Evolutionary conservation across 2,329 filamentous ascomycete genomes (phyloP), one percentile per base, ranked within the genome.

Genomic region (Teratosphaeria viscida): DNA sequence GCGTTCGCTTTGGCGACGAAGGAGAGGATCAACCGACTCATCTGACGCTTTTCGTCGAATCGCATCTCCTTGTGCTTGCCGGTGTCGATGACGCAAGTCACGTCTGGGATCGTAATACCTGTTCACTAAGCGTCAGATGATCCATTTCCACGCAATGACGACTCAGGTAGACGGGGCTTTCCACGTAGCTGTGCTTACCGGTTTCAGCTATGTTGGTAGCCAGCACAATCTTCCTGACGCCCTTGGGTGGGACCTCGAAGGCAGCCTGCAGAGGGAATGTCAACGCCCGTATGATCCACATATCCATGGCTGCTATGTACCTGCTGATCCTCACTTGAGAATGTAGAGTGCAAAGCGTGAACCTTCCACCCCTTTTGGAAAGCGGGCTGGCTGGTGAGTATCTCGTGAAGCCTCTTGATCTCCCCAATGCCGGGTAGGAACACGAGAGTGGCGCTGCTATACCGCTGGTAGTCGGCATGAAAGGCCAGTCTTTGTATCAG

Each of bases 171-270:
- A 16, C 6, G 37, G 4, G 16, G 6, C 11, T 39, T 7, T 39
- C 37, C 3, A 39, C 37, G 16, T 4, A 39, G 37, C 29, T 32
- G 12, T 39, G 37, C 37, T 39, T 39, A 39, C 37, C 43, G 0
- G 94, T 99, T 73, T 99, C 94, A 4, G 94, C 94, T 72, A 99
- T 99, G 70, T 99, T 99, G 14, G 94, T 99, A 1, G 94, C 92
- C 58, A 99, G 82, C 1, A 99, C 92, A 64, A 99, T 94, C 76
- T 99, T 99, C 63, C 92, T 84, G 59, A 85, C 80, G 0, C 92
- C 92, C 2, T 80, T 81, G 0, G 92, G 90, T 5, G 94, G 94
- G 0, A 96, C 76, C 5, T 90, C 78, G 71, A 99, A 99, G 0
- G 94, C 94, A 37, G 88, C 86, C 43, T 49, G 19, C 43, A 23